Conservation (phyloP, 257 asterid species). For the Handroanthus guayacan region DNA sequence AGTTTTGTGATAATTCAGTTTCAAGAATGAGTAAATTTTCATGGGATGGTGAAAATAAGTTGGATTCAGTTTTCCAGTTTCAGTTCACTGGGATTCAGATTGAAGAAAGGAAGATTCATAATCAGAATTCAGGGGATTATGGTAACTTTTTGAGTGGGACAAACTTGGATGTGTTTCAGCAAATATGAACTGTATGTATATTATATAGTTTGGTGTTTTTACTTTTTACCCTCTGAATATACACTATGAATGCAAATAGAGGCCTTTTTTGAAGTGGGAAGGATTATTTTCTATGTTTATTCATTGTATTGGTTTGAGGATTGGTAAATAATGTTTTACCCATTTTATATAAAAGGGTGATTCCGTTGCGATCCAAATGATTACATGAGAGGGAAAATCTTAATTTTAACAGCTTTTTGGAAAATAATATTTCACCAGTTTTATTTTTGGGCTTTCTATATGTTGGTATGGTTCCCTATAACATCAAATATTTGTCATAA, state of each 20-base stretch:
- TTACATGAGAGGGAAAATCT: neutral
- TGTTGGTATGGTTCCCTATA: neutral
- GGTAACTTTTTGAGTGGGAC: slow-evolving; percentile 45
- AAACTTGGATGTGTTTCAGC: slow-evolving; percentile 44
- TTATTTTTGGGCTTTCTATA: no score
- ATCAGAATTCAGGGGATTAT: slow-evolving; percentile 48
- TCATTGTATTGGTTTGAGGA: slow-evolving; percentile 39
- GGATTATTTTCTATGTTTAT: slow-evolving; percentile 5
- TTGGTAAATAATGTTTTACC: slow-evolving; percentile 39
- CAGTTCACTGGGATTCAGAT: slow-evolving; percentile 60
- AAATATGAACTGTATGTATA: slow-evolving; percentile 45
- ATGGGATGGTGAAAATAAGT: slow-evolving; percentile 59
- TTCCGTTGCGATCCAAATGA: slow-evolving; percentile 30
- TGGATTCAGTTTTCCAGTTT: slow-evolving; percentile 57
- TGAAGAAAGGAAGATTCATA: slow-evolving; percentile 41
- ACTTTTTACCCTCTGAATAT: slow-evolving; percentile 13
- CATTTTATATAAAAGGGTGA: neutral
- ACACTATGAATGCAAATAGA: slow-evolving; percentile 30
- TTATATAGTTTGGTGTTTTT: neutral
- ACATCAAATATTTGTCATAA: neutral
- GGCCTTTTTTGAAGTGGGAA: slow-evolving; percentile 16
- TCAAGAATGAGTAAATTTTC: slow-evolving; percentile 51
- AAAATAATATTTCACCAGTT: no score
- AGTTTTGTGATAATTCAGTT: slow-evolving; percentile 38
- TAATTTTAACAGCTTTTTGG: slow-evolving; percentile 26